These are phyloP conservation scores for Salvia rosmarinus DNA, from an alignment of 257 asterid species.

Conservation along the genomic window DNA sequence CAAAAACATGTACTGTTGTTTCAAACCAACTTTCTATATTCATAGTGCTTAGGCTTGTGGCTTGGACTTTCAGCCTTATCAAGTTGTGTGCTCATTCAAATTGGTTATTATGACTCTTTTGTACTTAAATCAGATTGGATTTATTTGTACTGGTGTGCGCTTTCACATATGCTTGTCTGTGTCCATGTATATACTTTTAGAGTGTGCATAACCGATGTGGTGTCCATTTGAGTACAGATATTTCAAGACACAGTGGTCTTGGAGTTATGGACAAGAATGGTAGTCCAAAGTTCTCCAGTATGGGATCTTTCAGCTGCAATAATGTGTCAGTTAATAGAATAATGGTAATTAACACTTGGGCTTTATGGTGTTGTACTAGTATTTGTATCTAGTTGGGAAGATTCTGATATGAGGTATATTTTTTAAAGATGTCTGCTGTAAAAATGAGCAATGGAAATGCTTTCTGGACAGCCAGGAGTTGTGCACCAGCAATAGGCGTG, in stretches of 20 bases:
- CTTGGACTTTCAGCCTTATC: constrained; percentile 2
- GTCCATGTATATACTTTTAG: constrained; percentile 6
- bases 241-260: constrained; percentile 43
- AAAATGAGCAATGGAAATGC: constrained; percentile 49
- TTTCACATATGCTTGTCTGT: constrained; percentile 13
- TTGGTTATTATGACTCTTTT: not conserved
- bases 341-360: constrained; percentile 36
- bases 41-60: constrained; percentile 14
- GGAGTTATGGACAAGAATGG: constrained; percentile 41
- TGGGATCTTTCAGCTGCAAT: constrained; percentile 39
- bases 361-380: constrained; percentile 18
- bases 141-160: not conserved
- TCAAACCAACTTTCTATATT: not conserved
- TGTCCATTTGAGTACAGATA: constrained; percentile 42
- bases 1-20: not conserved
- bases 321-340: constrained; percentile 42
- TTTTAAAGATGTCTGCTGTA: constrained; percentile 50
- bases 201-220: constrained; percentile 3
- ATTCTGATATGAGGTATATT: constrained; percentile 33
- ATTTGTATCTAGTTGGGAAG: constrained; percentile 10
- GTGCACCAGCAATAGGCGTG: constrained; percentile 47
- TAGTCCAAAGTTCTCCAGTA: constrained; percentile 42
- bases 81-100: not conserved
- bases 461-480: constrained; percentile 49
- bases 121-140: not conserved